Evolutionary conservation across 2,329 filamentous ascomycete genomes (phyloP), one percentile per base, ranked within the genome.

Genomic region (Magnaporthiopsis incrustans): DNA sequence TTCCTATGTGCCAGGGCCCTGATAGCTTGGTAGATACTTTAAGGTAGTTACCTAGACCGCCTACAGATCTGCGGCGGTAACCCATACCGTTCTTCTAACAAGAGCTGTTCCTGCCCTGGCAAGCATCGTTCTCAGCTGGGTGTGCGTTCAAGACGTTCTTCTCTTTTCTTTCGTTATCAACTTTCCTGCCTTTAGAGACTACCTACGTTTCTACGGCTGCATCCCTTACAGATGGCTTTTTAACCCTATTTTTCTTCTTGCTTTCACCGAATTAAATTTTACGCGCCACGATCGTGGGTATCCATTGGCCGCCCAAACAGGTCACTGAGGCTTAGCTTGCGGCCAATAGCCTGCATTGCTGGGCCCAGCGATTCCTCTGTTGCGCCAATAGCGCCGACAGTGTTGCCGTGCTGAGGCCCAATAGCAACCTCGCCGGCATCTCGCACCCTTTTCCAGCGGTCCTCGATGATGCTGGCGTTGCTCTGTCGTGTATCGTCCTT

Each of bases 261-360:
- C 15, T 2, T 53, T 53, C n/a, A 53, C 18, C 7, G 44, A 14
- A 14, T 8, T 7, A 44, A 18, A 18, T n/a, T n/a, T 22, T 53
- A 53, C n/a, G 44, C 15, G 44, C 44, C 44, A 25, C 8, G 44
- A 53, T 53, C 44, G 11, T 53, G 44, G 44, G 44, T 22, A 6
- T 59, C 62, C 56, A n/a, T 63, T 14, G 62, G 26, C 5, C 62
- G 71, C 26, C 74, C 73, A 67, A 82, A 82, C 12, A 82, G 71
- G 65, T 82, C 78, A 53, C 76, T 77, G 57, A 82, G 66, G 65
- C 77, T 81, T 32, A 82, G 67, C 53, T 73, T 75, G 62, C 77
- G 73, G 11, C 78, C 78, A 63, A 79, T 75, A 25, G 77, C 78
- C 66, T 79, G 76, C 75, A 78, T 76, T 10, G 77, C 78, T 26